phyloP scores from a whole-genome alignment of 371 early-diverging fungal genomes.

The Funneliformis caledonium region DNA sequence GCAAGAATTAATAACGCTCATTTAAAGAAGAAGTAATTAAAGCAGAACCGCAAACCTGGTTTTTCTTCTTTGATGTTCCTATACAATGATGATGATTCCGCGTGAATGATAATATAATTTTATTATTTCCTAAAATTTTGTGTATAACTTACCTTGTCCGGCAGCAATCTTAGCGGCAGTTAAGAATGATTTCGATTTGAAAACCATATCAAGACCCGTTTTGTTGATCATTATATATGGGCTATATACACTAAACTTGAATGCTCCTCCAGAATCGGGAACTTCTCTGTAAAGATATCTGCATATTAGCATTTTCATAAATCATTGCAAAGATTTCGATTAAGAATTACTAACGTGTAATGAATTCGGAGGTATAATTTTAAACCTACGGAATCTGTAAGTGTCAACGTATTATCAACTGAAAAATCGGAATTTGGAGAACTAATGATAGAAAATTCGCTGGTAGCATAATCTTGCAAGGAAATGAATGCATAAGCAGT shows the following conservation, averaged over 20 bases:
- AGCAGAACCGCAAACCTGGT: not conserved
- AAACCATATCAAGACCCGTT: slow-evolving; percentile 80
- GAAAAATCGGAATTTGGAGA: slow-evolving; percentile 71
- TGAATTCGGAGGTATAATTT: slow-evolving; percentile 73
- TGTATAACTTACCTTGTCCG: slow-evolving; percentile 60
- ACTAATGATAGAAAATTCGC: slow-evolving; percentile 88
- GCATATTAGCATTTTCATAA: not conserved
- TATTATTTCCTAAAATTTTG: not conserved
- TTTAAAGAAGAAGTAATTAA: not conserved
- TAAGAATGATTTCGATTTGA: slow-evolving; percentile 82
- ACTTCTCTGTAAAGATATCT: slow-evolving; percentile 49
- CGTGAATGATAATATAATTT: too few species aligned
- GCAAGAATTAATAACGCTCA: not conserved
- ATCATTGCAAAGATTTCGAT: not conserved
- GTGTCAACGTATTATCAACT: slow-evolving; percentile 68
- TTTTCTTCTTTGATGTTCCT: not conserved
- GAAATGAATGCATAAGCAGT: slow-evolving; percentile 17
- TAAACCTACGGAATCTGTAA: slow-evolving; percentile 69
- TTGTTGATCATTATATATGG: slow-evolving; percentile 92
- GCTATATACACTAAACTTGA: slow-evolving; percentile 67
- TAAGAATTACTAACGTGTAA: slow-evolving; percentile 55
- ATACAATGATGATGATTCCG: not conserved
- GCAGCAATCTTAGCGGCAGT: slow-evolving; percentile 72
- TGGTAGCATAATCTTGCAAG: slow-evolving; percentile 59
- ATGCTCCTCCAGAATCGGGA: slow-evolving; percentile 70